Evolutionary conservation across 805 yeast genomes (phyloP), one percentile per base, ranked within the genome.

Genomic region (Candida sanyiensis): DNA sequence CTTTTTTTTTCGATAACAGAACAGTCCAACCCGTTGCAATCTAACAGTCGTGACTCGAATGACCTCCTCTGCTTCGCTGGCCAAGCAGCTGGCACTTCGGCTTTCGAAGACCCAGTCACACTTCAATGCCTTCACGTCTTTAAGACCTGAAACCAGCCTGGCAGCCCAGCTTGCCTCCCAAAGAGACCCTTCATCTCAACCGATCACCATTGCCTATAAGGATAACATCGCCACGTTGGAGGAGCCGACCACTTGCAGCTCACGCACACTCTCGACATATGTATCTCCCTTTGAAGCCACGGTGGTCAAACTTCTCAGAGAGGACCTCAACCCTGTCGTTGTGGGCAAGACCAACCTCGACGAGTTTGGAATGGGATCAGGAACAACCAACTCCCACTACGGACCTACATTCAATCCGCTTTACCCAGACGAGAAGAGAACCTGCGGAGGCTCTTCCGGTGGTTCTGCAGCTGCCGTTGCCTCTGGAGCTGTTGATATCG

Each of bases 361-460:
- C 62, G 97, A 93, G 62, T 93, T 93, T 64, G 99, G 96, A 3
- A 93, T 93, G 98, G 99, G 98, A 9, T 79, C 85, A 10, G 70
- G 79, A 1, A 80, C 77, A 11, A 63, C 75, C 3, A 68, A 75
- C 48, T 71, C 83, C 0, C 48, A 51, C 36, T 75, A 61, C 52
- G 89, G 88, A 0, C 68, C 82, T 1, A 70, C 81, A 0, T 40
- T 63, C 3, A 83, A 84, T 50, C 80, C 82, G 1, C 48, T 67
- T 7, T 74, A 57, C 40, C 58, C 61, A 1, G 47, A 47, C 4
- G 58, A 59, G 15, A 58, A 59, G 35, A 59, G 72, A 28, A 62
- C 75, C 2, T 69, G 83, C 3, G 99, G 99, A 10, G 98, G 98
- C 0, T 88, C 97, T 0, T 86, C 96, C 6, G 96, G 97, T 15